These are phyloP conservation scores for Neofusicoccum parvum DNA, from an alignment of 2,329 filamentous ascomycete genomes.

Conservation along the genomic window DNA sequence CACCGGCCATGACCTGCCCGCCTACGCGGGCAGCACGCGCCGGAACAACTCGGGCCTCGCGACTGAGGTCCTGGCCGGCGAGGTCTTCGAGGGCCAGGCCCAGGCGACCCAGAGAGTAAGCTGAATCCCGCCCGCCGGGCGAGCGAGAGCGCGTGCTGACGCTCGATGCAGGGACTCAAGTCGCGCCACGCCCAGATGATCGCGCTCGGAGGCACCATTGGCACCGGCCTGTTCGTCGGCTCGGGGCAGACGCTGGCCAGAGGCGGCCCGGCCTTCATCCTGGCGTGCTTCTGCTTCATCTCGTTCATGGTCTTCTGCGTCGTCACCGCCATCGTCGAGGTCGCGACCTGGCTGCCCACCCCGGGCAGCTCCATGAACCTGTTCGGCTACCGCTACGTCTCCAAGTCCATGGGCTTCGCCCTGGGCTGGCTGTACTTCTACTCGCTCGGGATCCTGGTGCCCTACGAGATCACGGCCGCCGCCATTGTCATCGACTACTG, in stretches of 20 bases:
- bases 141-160: background rate
- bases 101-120: conserved; percentile 17
- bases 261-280: conserved; percentile 46
- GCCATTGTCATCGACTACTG: conserved; percentile 44
- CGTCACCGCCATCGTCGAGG: conserved; percentile 54
- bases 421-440: conserved; percentile 46
- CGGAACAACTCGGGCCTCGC: background rate
- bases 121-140: background rate
- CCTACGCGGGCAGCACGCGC: conserved; percentile 1
- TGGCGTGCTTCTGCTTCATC: conserved; percentile 50
- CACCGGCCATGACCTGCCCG: background rate
- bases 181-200: conserved; percentile 30
- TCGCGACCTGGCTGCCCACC: conserved; percentile 64
- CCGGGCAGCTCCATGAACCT: conserved; percentile 55
- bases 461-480: conserved; percentile 41
- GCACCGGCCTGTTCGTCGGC: conserved; percentile 44
- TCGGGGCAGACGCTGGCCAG: conserved; percentile 40
- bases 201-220: conserved; percentile 27
- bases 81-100: conserved; percentile 15
- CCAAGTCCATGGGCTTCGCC: conserved; percentile 47
- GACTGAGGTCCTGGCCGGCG: conserved; percentile 11
- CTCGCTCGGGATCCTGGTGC: conserved; percentile 40
- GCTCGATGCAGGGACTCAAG: conserved; percentile 22
- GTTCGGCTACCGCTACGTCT: conserved; percentile 51
- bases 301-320: conserved; percentile 48